Evolutionary conservation across 2,329 filamentous ascomycete species (phyloP), one percentile per base, ranked within the genome.

Genomic region (Phialocephala sp.): DNA sequence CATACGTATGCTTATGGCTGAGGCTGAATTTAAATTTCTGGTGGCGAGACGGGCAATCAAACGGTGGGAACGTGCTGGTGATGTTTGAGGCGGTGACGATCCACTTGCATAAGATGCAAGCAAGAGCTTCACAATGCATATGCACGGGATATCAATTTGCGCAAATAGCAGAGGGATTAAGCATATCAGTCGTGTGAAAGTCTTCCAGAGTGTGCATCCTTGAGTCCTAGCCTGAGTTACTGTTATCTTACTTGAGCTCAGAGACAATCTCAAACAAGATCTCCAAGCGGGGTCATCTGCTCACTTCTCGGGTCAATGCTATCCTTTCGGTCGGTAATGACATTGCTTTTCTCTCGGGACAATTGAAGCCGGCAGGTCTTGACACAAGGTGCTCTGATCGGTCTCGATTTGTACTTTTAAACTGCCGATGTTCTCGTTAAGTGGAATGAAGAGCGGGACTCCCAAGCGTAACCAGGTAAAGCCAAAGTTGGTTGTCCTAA

Each of bases 121-220:
- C 45, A 50, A 50, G n/a, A 41, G n/a, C 45, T 50, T 50, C 45
- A 24, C 45, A 22, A 24, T 50, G 45, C 45, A 50, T 24, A 50
- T 50, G 45, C 45, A 50, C 12, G 45, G 20, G 8, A 50, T 50
- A 24, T 24, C n/a, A 9, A 50, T 50, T 50, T 50, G 45, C 45
- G 22, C 45, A 6, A 50, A 24, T 50, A 22, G 20, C 2, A 24
- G 45, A 50, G 20, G 8, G 8, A 24, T 50, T 14, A 24, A 50
- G 2, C n/a, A 11, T 5, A 50, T 14, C 45, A 22, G 11, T 24
- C 6, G 22, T 50, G n/a, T 50, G 45, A 24, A 50, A 20, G 6
- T 11, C 22, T 14, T 50, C 4, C 8, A 22, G n/a, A 22, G 45
- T 50, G n/a, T 45, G 43, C 43, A 45, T 45, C 43, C 37, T n/a